Conservation (phyloP, 2,329 filamentous ascomycete species). For the Pseudogymnoascus sp. region DNA sequence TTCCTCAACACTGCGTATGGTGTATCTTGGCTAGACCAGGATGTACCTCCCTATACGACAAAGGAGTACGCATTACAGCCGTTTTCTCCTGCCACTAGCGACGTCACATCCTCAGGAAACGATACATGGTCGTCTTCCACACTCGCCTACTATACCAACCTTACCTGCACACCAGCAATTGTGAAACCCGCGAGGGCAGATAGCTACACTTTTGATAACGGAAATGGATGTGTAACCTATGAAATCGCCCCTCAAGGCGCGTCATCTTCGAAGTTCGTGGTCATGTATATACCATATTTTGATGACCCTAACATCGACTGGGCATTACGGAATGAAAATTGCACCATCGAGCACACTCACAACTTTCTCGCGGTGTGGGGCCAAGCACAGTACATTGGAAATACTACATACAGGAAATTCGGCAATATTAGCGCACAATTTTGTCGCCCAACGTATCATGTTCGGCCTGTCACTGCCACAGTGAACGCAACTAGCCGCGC, state of each 20-base stretch:
- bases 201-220: slow-evolving; percentile 29
- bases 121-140: slow-evolving; percentile 22
- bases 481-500: slow-evolving; percentile 25
- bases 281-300: slow-evolving; percentile 25
- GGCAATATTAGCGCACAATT: slow-evolving; percentile 31
- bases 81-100: slow-evolving; percentile 25
- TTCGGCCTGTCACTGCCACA: slow-evolving; percentile 36
- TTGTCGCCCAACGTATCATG: slow-evolving; percentile 38
- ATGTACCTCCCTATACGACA: slow-evolving; percentile 36
- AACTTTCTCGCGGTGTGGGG: slow-evolving; percentile 33
- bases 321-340: slow-evolving; percentile 28
- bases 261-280: not conserved
- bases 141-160: slow-evolving; percentile 29
- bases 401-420: not conserved
- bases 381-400: not conserved
- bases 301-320: slow-evolving; percentile 27
- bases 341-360: slow-evolving; percentile 27
- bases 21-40: slow-evolving; percentile 39
- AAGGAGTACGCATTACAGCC: slow-evolving; percentile 36
- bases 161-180: slow-evolving; percentile 32
- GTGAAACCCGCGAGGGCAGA: not conserved
- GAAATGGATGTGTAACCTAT: slow-evolving; percentile 30
- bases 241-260: slow-evolving; percentile 10
- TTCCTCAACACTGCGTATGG: slow-evolving; percentile 40
- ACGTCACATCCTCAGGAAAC: not conserved